Conservation (phyloP, 1,284 basidiomycete species). For the Dichomitus squalens region DNA sequence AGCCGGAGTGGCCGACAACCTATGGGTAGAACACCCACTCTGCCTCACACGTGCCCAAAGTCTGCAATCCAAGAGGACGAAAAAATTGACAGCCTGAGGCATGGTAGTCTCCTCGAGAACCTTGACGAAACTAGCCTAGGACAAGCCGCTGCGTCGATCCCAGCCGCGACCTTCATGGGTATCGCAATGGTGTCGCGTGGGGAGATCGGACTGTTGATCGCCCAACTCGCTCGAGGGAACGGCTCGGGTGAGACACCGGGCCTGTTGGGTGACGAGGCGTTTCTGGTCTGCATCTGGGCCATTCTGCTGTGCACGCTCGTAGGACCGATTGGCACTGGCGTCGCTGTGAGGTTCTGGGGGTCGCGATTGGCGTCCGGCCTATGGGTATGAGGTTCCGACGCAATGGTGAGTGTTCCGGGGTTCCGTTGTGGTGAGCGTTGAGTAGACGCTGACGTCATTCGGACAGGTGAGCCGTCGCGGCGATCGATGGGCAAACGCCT, state of each 20-base stretch:
- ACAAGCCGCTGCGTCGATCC: conserved; percentile 4
- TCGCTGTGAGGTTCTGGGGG: conserved; percentile 26
- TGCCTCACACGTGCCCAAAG: too few species aligned
- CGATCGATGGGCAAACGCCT: too few species aligned
- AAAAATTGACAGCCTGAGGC: too few species aligned
- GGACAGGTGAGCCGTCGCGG: too few species aligned
- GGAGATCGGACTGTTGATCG: conserved; percentile 51
- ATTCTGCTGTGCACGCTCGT: conserved; percentile 51
- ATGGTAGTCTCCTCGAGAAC: too few species aligned
- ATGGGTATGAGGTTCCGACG: conserved; percentile 15
- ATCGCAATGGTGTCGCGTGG: conserved; percentile 53
- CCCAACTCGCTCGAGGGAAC: conserved; percentile 28
- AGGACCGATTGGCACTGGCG: conserved; percentile 45
- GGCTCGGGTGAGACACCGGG: conserved; percentile 7
- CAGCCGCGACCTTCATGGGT: conserved; percentile 32
- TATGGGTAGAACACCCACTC: too few species aligned
- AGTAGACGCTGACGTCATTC: conserved; percentile 16
- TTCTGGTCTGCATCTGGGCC: conserved; percentile 49
- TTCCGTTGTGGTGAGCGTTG: neutral
- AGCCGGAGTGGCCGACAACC: too few species aligned
- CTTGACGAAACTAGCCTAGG: neutral
- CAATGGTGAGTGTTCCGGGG: neutral
- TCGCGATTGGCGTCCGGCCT: conserved; percentile 13
- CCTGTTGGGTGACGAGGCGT: conserved; percentile 43
- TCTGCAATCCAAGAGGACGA: too few species aligned